A percentile compares a stretch with the other conserved stretches of the same genome.
Conservation (phyloP, 495 filamentous ascomycete genomes). For the Neurospora sp. region DNA sequence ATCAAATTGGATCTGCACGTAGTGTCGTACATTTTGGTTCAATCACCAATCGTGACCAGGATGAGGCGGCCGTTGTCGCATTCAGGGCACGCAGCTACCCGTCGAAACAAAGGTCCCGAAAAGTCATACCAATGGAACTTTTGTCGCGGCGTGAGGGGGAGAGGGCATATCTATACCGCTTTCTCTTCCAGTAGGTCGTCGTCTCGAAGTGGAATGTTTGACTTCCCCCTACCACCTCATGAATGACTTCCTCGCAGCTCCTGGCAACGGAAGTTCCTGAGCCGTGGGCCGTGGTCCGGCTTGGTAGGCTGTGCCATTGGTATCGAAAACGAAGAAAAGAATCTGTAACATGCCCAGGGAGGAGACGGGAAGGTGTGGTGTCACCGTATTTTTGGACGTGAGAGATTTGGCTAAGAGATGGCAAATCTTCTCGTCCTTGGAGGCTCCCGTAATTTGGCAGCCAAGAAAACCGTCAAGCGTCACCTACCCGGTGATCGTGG, state of each 20-base stretch:
- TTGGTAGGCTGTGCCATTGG: background rate
- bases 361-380: background rate
- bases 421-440: background rate
- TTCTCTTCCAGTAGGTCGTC: background rate
- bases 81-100: background rate
- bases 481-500: background rate
- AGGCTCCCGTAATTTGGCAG: background rate
- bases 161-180: background rate
- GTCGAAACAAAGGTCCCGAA: background rate
- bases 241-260: background rate
- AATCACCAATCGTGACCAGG: background rate
- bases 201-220: background rate
- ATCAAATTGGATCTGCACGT: background rate
- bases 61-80: background rate
- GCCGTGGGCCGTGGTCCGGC: background rate
- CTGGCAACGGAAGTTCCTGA: background rate
- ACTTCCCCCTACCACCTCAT: background rate
- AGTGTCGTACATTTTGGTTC: background rate
- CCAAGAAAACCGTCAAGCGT: background rate
- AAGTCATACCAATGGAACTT: background rate
- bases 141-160: background rate
- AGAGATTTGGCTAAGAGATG: background rate
- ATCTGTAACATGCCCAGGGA: background rate
- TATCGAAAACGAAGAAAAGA: background rate
- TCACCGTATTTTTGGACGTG: background rate